phyloP scores from a whole-genome alignment of 441 rosid species.

The Cnidoscolus chayamansa region DNA sequence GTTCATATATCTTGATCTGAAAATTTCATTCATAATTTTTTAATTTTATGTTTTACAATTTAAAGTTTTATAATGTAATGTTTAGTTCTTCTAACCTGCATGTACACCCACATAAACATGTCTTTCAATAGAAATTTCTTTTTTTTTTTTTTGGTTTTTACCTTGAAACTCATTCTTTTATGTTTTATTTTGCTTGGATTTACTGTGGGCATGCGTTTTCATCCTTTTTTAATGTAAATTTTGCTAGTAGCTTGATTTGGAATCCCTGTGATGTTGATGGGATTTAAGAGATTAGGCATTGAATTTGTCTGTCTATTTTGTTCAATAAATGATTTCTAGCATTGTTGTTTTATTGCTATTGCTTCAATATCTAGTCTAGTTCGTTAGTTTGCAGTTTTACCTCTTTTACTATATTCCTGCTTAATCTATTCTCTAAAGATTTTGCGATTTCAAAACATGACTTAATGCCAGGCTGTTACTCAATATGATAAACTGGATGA shows the following conservation, averaged over 20 bases:
- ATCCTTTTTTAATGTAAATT: neutral
- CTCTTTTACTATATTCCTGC: neutral
- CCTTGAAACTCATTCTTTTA: neutral
- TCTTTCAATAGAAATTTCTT: neutral
- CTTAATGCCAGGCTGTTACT: slow-evolving; percentile 47
- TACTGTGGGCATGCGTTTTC: neutral
- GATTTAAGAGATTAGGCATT: neutral
- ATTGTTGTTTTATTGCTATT: neutral
- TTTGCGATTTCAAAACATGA: slow-evolving; percentile 5
- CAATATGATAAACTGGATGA: slow-evolving; percentile 57
- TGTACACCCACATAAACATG: no score
- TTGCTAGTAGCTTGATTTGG: slow-evolving; percentile 8
- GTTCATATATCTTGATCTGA: slow-evolving; percentile 21
- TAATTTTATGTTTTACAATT: slow-evolving; percentile 10
- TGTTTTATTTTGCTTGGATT: neutral
- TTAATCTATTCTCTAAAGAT: slow-evolving; percentile 21
- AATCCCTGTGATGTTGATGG: neutral
- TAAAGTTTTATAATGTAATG: neutral
- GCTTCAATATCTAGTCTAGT: neutral
- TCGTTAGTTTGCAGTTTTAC: neutral
- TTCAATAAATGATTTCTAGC: slow-evolving; percentile 7
- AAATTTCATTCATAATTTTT: slow-evolving; percentile 3
- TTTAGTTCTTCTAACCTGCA: slow-evolving; percentile 2
- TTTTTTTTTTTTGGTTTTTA: neutral
- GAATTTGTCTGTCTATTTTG: neutral